Conservation (phyloP, 352 stramenopile species). For the Globisporangium apiculatum region DNA sequence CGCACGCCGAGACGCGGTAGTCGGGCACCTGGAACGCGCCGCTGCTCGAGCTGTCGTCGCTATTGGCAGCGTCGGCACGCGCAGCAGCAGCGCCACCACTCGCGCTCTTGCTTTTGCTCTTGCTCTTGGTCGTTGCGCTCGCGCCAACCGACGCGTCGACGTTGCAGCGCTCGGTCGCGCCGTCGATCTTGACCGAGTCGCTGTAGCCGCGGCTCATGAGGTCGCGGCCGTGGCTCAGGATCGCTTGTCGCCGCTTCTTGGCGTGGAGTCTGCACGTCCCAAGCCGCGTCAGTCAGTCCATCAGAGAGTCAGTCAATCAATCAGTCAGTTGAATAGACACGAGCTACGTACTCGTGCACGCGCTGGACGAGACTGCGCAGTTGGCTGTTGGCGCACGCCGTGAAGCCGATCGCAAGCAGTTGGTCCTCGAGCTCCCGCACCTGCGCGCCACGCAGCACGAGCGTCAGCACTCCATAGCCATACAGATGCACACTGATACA, state of each 20-base stretch:
- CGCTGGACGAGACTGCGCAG: constrained; percentile 50
- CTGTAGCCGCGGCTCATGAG: constrained; percentile 54
- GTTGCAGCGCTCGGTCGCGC: constrained; percentile 46
- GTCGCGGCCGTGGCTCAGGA: constrained; percentile 41
- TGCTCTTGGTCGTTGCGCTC: constrained; percentile 27
- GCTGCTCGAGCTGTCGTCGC: constrained; percentile 18
- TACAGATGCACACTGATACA: neutral
- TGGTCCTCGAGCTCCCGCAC: constrained; percentile 41
- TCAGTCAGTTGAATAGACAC: neutral
- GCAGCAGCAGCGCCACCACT: constrained; percentile 6
- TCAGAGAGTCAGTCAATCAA: neutral
- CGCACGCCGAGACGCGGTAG: constrained; percentile 50
- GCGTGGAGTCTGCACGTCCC: constrained; percentile 40
- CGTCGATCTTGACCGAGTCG: constrained; percentile 51
- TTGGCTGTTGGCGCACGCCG: constrained; percentile 40
- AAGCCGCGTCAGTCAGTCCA: neutral
- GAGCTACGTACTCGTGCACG: constrained; percentile 41
- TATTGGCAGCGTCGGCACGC: constrained; percentile 15
- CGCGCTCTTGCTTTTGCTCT: constrained; percentile 9
- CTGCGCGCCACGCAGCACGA: constrained; percentile 14
- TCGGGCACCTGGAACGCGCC: constrained; percentile 58
- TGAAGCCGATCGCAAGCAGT: constrained; percentile 39
- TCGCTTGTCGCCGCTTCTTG: constrained; percentile 58
- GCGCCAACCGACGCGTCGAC: constrained; percentile 27
- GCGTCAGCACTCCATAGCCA: neutral